Percentiles rank a stretch among this genome's conserved stretches.
phyloP scores from a whole-genome alignment of 805 yeast species.

The Yarrowia divulgata region DNA sequence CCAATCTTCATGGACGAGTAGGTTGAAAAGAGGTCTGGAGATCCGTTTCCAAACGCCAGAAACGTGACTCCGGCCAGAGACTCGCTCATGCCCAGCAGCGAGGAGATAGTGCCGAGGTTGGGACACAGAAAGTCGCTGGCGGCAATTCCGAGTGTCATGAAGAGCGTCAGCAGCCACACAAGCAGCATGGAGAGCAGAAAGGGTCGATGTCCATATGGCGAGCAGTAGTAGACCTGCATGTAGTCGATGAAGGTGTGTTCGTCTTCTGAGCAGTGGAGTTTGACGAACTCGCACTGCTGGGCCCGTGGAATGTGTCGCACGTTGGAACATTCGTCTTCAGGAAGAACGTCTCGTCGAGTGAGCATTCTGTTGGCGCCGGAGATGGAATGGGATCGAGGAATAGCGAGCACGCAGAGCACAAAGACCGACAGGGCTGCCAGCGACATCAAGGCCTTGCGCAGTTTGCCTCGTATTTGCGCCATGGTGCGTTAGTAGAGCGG shows the following conservation, averaged over 20 bases:
- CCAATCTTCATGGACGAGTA: constrained; percentile 78
- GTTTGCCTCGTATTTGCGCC: constrained; percentile 35
- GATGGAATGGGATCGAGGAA: constrained; percentile 34
- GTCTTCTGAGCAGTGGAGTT: constrained; percentile 49
- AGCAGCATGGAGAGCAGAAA: constrained; percentile 42
- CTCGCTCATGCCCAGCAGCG: constrained; percentile 68
- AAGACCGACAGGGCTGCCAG: constrained; percentile 8
- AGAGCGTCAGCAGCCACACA: constrained; percentile 54
- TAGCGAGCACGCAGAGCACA: constrained; percentile 24
- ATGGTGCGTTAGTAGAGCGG: not conserved
- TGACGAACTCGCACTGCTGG: constrained; percentile 52
- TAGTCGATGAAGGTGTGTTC: constrained; percentile 54
- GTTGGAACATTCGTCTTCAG: constrained; percentile 25
- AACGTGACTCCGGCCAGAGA: constrained; percentile 85
- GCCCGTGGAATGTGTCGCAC: constrained; percentile 18
- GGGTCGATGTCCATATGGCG: constrained; percentile 25
- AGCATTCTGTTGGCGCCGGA: constrained; percentile 15
- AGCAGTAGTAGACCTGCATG: constrained; percentile 48
- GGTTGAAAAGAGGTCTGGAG: constrained; percentile 88
- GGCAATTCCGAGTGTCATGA: constrained; percentile 72
- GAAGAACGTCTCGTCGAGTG: constrained; percentile 14
- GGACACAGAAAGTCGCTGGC: constrained; percentile 88
- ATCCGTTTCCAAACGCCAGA: constrained; percentile 89
- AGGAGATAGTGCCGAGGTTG: constrained; percentile 71
- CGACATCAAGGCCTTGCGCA: constrained; percentile 14